phyloP scores from a whole-genome alignment of 257 asterid species.

The Primulina eburnea region DNA sequence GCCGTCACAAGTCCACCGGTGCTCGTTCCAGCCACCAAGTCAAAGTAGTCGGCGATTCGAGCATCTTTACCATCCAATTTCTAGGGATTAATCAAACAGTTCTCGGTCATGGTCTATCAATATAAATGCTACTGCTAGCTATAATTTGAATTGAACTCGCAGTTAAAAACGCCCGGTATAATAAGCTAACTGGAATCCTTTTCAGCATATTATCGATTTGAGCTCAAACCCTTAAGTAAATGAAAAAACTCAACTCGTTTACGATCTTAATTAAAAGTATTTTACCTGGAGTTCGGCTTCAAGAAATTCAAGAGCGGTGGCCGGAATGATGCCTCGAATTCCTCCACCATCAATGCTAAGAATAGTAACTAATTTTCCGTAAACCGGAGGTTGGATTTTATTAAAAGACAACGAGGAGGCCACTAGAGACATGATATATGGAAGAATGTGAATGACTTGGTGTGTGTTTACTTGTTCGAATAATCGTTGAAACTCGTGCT shows the following conservation, averaged over 20 bases:
- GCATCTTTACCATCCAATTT: conserved; percentile 44
- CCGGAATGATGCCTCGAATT: conserved; percentile 64
- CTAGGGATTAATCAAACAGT: conserved; percentile 19
- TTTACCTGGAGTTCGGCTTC: conserved; percentile 59
- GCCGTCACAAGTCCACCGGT: conserved; percentile 52
- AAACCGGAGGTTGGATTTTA: conserved; percentile 32
- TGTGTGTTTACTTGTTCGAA: no score
- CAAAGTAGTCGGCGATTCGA: conserved; percentile 53
- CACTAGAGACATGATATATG: conserved; percentile 10
- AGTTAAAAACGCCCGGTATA: no score
- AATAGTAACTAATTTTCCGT: conserved; percentile 43
- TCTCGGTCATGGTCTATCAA: no score
- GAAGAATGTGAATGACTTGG: background rate
- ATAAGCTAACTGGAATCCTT: no score
- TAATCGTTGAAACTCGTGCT: background rate
- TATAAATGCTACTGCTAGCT: no score
- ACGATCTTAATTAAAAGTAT: no score
- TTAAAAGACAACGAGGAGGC: conserved; percentile 22
- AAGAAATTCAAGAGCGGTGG: conserved; percentile 46
- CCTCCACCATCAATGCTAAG: conserved; percentile 86
- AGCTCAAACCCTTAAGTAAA: no score
- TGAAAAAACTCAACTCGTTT: no score
- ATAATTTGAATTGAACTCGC: no score
- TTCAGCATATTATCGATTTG: no score
- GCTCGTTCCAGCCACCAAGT: conserved; percentile 54